Base-by-base conservation (phyloP, 2,329 filamentous ascomycete species). In the Penicillium sp. region DNA sequence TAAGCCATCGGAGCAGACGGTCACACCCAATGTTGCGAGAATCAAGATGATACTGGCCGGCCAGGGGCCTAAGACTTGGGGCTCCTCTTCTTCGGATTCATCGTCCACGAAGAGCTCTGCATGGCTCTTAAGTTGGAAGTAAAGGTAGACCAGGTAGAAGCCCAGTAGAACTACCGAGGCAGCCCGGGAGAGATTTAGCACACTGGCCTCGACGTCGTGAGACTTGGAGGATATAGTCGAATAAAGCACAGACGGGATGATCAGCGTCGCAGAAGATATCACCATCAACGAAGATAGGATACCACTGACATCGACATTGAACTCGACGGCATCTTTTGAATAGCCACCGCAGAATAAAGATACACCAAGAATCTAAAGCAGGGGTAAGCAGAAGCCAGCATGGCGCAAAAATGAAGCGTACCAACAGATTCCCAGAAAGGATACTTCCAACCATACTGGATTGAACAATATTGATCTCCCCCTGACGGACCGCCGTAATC, bases 391-490 rank as follows among this genome's bases (percentile, higher is more conserved):
- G 24, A 22, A 47, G 3, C 4, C 8, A 18, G n/a, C 1, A 3
- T 29, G 31, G 13, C 8, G 1, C 29, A 38, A 11, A 5, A 13
- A 22, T 10, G 3, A 7, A 22, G 11, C 31, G 5, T 44, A 61
- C 59, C n/a, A 94, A 82, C 4, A 94, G 81, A 53, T 95, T 75
- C 68, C 95, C 95, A 43, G 90, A 94, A 14, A 96, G 79, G 67
- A 96, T 93, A 70, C 86, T 90, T 54, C 91, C 91, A 55, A 95
- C 88, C 36, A 96, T 80, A 1, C 90, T 94, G 0, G 91, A 93
- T 73, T 95, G 90, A 6, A 95, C 90, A 53, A 96, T 92, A 41
- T 87, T 77, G 21, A 93, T 83, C 70, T 93, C 83, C 43, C 81
- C 72, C 57, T 92, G 82, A 11, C 80, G 74, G 31, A 95, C 76